phyloP scores from a whole-genome alignment of 2,329 filamentous ascomycete genomes.

The Fusarium fujikuroi region DNA sequence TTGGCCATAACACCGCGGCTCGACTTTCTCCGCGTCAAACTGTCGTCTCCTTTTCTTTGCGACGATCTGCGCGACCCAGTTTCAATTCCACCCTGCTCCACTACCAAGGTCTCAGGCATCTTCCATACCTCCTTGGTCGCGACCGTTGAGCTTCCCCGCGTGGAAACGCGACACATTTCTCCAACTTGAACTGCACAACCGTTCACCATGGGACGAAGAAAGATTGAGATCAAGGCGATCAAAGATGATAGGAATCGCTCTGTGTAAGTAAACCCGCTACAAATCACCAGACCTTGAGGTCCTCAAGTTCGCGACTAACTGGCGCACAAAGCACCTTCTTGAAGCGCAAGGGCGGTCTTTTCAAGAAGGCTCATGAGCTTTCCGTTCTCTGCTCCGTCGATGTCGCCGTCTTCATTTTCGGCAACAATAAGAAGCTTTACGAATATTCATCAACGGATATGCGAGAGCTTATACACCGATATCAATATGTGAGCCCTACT shows the following conservation, averaged over 20 bases:
- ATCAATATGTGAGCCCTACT: slow-evolving; percentile 81
- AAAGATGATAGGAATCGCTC: slow-evolving; percentile 98
- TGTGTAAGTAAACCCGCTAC: slow-evolving; percentile 74
- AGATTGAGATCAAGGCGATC: slow-evolving; percentile 99
- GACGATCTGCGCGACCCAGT: slow-evolving; percentile 19
- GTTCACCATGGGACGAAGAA: slow-evolving; percentile 86
- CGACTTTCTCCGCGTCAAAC: slow-evolving; percentile 4
- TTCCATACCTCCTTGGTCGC: slow-evolving; percentile 26
- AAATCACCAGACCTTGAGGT: neutral
- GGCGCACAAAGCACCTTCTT: slow-evolving; percentile 80
- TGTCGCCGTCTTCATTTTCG: slow-evolving; percentile 98
- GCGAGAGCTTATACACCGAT: slow-evolving; percentile 86
- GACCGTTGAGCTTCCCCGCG: slow-evolving; percentile 30
- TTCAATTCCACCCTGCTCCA: slow-evolving; percentile 12
- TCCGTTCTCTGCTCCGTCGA: slow-evolving; percentile 98
- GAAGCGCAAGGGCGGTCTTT: slow-evolving; percentile 97
- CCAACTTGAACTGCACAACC: slow-evolving; percentile 24
- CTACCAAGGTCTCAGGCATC: slow-evolving; percentile 1
- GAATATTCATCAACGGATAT: slow-evolving; percentile 97
- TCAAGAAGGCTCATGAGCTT: slow-evolving; percentile 99
- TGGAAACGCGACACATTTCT: slow-evolving; percentile 37
- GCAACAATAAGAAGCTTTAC: slow-evolving; percentile 98
- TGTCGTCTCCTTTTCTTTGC: slow-evolving; percentile 6
- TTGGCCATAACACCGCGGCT: slow-evolving; percentile 17
- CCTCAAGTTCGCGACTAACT: slow-evolving; percentile 31